phyloP scores from a whole-genome alignment of 805 yeast genomes.

The Pichia cephalocereana region DNA sequence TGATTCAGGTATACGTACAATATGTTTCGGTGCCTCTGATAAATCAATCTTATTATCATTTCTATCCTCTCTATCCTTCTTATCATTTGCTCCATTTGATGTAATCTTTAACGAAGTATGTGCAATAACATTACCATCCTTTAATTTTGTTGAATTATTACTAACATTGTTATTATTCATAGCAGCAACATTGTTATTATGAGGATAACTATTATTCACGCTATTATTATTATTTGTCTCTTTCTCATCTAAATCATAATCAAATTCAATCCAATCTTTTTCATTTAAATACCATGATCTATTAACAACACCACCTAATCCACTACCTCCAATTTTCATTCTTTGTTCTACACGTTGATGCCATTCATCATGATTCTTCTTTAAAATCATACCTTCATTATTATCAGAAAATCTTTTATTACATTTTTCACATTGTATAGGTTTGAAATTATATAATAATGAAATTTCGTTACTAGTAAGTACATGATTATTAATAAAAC shows the following conservation, averaged over 20 bases:
- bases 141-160: not conserved
- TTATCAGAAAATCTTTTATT: constrained; percentile 74
- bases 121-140: not conserved
- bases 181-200: constrained; percentile 8
- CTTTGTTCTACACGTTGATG: constrained; percentile 87
- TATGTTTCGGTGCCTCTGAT: constrained; percentile 27
- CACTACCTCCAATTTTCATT: constrained; percentile 30
- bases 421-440: constrained; percentile 82
- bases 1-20: constrained; percentile 60
- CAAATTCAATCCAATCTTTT: constrained; percentile 63
- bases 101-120: not conserved
- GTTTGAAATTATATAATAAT: constrained; percentile 47
- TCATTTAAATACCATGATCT: constrained; percentile 77
- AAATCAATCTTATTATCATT: constrained; percentile 17
- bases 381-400: constrained; percentile 40
- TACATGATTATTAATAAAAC: constrained; percentile 29
- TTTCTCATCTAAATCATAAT: constrained; percentile 48
- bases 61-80: constrained; percentile 12
- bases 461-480: constrained; percentile 27
- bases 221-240: constrained; percentile 9
- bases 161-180: not conserved
- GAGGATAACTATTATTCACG: constrained; percentile 1
- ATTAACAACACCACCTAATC: constrained; percentile 50
- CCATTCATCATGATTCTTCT: constrained; percentile 83
- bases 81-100: not conserved